These are phyloP conservation scores for Orbilia quercus DNA, from an alignment of 2,329 filamentous ascomycete species.

Conservation along the genomic window DNA sequence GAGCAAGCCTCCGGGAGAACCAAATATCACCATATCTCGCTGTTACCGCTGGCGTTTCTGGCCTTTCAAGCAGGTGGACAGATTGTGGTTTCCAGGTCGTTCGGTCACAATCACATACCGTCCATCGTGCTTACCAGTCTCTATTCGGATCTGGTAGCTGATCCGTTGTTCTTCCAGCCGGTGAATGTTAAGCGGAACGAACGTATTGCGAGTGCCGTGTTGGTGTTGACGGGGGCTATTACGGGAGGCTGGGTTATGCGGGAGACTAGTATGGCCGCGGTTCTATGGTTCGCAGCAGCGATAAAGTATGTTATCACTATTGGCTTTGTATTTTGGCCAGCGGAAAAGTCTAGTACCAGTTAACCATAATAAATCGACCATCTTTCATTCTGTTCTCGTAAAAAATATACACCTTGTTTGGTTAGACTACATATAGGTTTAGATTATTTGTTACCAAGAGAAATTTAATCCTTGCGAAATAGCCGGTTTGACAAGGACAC, in stretches of 20 bases:
- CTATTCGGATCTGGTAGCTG: slow-evolving; percentile 69
- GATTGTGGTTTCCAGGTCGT: slow-evolving; percentile 67
- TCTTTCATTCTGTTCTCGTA: no score
- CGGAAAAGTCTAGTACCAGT: not conserved
- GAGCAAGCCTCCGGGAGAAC: slow-evolving; percentile 63
- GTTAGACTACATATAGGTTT: no score
- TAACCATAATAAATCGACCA: no score
- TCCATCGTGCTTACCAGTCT: slow-evolving; percentile 70
- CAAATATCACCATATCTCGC: slow-evolving; percentile 63
- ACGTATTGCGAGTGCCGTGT: slow-evolving; percentile 65
- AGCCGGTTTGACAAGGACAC: no score
- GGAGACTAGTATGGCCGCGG: slow-evolving; percentile 63
- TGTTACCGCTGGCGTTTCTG: slow-evolving; percentile 66
- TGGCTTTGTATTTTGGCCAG: slow-evolving; percentile 42
- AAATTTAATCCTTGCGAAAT: no score
- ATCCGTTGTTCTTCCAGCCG: slow-evolving; percentile 66
- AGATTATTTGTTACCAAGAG: no score
- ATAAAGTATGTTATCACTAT: slow-evolving; percentile 65
- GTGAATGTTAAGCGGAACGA: slow-evolving; percentile 68
- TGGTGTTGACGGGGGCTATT: slow-evolving; percentile 66
- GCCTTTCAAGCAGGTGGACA: slow-evolving; percentile 70
- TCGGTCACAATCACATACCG: slow-evolving; percentile 69
- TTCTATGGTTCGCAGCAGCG: slow-evolving; percentile 66
- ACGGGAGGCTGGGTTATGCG: slow-evolving; percentile 67
- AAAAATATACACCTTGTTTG: no score